Evolutionary conservation across 352 stramenopile genomes (phyloP), one percentile per base, ranked within the genome.

Genomic region (Phytophthora vignae): DNA sequence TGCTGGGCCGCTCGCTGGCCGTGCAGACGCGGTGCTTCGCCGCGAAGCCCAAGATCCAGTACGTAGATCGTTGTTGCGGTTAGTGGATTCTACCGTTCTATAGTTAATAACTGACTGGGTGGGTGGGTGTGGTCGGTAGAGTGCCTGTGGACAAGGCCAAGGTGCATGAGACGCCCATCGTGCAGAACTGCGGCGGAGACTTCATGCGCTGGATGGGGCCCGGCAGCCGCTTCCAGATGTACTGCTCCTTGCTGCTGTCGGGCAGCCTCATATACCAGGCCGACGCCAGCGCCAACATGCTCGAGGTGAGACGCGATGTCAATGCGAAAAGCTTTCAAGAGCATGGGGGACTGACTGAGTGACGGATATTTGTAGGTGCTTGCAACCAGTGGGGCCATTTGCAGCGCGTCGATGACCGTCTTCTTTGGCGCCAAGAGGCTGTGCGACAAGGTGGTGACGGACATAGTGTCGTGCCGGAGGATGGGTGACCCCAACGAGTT

Each of bases 401-500:
- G 76, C 60, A 94, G 83, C 46, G 84, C 86, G 31, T 94, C 86
- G 1, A 75, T 73, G 21, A 85, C 78, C 25, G 82, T 90, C 38
- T 94, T 90, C 64, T 91, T 92, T 22, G 87, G 84, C 2, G 87
- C 84, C 9, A 94, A 94, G 67, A 50, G 90, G 42, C 31, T 90
- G 25, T 94, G 87, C 60, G 81, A 91, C 66, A 84, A 74, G 56
- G 79, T 94, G 40, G 85, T 94, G 31, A 92, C 85, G 50, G 87
- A 94, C 71, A 77, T 94, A 36, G 72, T 79, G 21, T 87, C 87
- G n/a, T 90, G 76, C 57, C 81, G 87, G 55, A 80, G 76, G 67
- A 71, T 90, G 53, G 84, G 83, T 17, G 82, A 94, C 38, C 83
- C 85, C 66, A 64, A 89, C 53, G 83, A 88, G 58, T 86, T 88